Percentiles rank a stretch among this genome's conserved stretches.
These are phyloP conservation scores for Pichia eremophila DNA, from an alignment of 805 yeast genomes.

Conservation along the genomic window DNA sequence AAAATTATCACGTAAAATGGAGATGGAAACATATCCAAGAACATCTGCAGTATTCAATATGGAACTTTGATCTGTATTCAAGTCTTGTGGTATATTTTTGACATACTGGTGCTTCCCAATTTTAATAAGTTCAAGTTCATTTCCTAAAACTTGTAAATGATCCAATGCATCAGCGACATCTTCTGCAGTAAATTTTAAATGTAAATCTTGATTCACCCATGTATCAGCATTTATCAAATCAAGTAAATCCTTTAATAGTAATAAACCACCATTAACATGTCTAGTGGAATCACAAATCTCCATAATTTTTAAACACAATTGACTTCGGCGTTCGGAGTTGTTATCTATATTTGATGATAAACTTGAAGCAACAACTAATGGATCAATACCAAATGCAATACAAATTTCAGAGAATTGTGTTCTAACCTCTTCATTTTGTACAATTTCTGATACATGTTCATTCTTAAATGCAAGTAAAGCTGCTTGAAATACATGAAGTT, in stretches of 20 bases:
- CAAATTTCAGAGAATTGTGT: slow-evolving; percentile 70
- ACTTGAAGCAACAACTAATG: slow-evolving; percentile 35
- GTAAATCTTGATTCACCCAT: slow-evolving; percentile 20
- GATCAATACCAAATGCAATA: slow-evolving; percentile 75
- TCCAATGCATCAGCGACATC: slow-evolving; percentile 53
- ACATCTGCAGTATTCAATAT: slow-evolving; percentile 70
- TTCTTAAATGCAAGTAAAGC: slow-evolving; percentile 68
- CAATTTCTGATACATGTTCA: slow-evolving; percentile 61
- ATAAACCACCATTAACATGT: slow-evolving; percentile 74
- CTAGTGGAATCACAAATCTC: slow-evolving; percentile 66
- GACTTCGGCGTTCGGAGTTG: slow-evolving; percentile 48
- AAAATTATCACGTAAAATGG: slow-evolving; percentile 62
- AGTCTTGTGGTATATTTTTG: slow-evolving; percentile 53
- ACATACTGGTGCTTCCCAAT: slow-evolving; percentile 52
- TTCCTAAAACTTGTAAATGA: slow-evolving; percentile 49
- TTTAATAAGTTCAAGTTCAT: slow-evolving; percentile 56
- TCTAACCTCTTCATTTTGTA: slow-evolving; percentile 54
- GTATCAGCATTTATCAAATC: slow-evolving; percentile 20
- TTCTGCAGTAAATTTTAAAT: slow-evolving; percentile 26
- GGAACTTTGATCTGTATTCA: slow-evolving; percentile 57
- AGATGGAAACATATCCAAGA: slow-evolving; percentile 62
- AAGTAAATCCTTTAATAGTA: slow-evolving; percentile 49
- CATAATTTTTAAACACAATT: slow-evolving; percentile 62
- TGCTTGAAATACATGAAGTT: slow-evolving; percentile 66
- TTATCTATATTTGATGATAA: slow-evolving; percentile 15